Base-by-base conservation (phyloP, 257 asterid species). In the Forsythia viridissima region DNA sequence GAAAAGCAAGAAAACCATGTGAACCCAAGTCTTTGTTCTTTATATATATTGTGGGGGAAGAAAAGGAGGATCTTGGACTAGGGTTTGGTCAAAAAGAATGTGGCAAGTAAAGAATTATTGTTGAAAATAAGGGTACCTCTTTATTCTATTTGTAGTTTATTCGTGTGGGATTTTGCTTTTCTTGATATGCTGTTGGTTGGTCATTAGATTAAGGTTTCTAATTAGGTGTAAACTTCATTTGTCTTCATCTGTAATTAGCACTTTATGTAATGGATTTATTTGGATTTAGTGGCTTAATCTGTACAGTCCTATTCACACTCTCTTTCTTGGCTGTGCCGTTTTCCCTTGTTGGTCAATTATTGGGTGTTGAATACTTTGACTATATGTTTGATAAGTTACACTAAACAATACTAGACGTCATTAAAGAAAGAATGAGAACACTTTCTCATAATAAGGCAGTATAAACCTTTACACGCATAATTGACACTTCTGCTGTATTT, bases 1-100 rank as follows among this genome's bases (percentile, higher is more conserved):
- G 67, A 75, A 84, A 90, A 85, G 90, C 72, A 79, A 37, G 77
- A 77, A 79, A 88, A 71, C 85, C 96, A 91, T 88, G 91, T 89
- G 94, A 85, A 80, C 70, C 65, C 67, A 82, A 80, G 80, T 78
- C 74, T 72, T 34, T 81, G 76, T 59, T 63, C 52, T 71, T 77
- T 68, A 34, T 21, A 4, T 12, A 11, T 51, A 15, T 84, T 34
- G 71, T 78, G 78, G 87, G 80, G 76, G 77, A 80, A 72, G 82
- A 74, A 77, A 89, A 81, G 92, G 80, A 66, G 74, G 76, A 83
- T 86, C 84, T 86, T 85, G 95, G 87, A 88, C 82, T 90, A 69
- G 65, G 80, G 76, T 81, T 63, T 81, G 80, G 95, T 93, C 90
- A 92, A 87, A 88, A 86, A 82, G 86, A 76, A 59, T 63, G 80